Percentiles rank a stretch among this genome's conserved stretches.
Evolutionary conservation across 1,284 basidiomycete species (phyloP).

Genomic region (Rhodotorula mucilaginosa): DNA sequence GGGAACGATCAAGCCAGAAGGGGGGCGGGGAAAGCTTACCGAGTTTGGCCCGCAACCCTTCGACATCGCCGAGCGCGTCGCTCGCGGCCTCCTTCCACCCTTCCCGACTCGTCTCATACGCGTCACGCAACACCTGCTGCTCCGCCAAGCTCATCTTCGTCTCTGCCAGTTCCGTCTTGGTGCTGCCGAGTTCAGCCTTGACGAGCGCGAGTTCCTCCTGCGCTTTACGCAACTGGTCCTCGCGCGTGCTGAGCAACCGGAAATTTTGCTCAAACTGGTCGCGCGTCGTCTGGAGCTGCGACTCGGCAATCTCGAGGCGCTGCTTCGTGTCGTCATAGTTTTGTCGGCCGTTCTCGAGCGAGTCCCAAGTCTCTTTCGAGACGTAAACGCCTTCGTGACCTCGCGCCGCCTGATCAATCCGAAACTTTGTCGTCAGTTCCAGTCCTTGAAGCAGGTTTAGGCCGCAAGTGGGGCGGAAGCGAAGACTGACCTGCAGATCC

Average conservation of each 20-base stretch:
- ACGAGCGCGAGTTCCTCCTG: slow-evolving; percentile 35
- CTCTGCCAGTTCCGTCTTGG: slow-evolving; percentile 16
- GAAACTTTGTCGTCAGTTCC: not conserved
- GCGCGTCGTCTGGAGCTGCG: slow-evolving; percentile 71
- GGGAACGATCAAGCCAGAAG: no score
- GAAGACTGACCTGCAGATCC: slow-evolving; percentile 62
- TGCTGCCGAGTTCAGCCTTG: slow-evolving; percentile 23
- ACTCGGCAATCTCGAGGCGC: slow-evolving; percentile 76
- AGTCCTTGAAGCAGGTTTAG: not conserved
- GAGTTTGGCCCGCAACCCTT: slow-evolving; percentile 42
- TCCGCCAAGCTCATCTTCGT: slow-evolving; percentile 20
- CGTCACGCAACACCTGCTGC: slow-evolving; percentile 36
- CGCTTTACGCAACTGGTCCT: slow-evolving; percentile 36
- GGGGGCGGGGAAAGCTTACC: slow-evolving; percentile 5
- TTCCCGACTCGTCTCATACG: slow-evolving; percentile 35
- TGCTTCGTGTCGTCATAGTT: slow-evolving; percentile 67
- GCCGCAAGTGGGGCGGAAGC: not conserved
- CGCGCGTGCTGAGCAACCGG: slow-evolving; percentile 55
- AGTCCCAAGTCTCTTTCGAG: slow-evolving; percentile 80
- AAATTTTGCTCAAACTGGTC: slow-evolving; percentile 90
- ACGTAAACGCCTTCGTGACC: slow-evolving; percentile 95
- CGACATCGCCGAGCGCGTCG: slow-evolving; percentile 35
- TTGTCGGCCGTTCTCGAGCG: slow-evolving; percentile 68
- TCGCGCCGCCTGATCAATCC: slow-evolving; percentile 61
- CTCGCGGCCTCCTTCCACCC: slow-evolving; percentile 40